Evolutionary conservation across 768 basidiomycete genomes (phyloP).

Genomic region (Lactarius evosmus): DNA sequence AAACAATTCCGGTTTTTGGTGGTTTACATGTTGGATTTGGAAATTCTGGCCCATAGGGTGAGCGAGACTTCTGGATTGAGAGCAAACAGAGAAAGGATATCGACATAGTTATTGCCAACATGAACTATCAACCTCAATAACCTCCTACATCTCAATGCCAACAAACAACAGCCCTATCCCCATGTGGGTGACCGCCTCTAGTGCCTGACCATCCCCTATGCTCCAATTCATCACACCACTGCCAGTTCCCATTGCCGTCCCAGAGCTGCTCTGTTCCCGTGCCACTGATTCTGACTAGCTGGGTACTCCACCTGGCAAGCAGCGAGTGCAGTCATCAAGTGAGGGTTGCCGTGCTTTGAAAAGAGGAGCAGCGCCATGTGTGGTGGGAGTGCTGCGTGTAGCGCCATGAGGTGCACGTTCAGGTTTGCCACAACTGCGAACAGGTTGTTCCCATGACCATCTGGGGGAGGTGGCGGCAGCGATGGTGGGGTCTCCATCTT

Average conservation of each 20-base stretch:
- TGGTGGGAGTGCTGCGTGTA: constrained; percentile 70
- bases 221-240: constrained; percentile 69
- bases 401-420: constrained; percentile 53
- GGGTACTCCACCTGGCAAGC: constrained; percentile 8
- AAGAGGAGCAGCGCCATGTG: constrained; percentile 83
- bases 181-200: constrained; percentile 75
- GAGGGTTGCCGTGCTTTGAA: constrained; percentile 86
- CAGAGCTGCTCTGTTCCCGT: constrained; percentile 63
- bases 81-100: too few relatives aligned
- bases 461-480: constrained; percentile 25
- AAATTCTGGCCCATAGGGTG: too few relatives aligned
- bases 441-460: neutral
- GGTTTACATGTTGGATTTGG: too few relatives aligned
- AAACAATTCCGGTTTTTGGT: too few relatives aligned
- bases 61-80: too few relatives aligned
- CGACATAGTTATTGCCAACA: too few relatives aligned
- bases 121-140: neutral
- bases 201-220: constrained; percentile 64
- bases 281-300: constrained; percentile 57
- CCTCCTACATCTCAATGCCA: constrained; percentile 43
- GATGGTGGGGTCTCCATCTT: constrained; percentile 28
- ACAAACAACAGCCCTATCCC: constrained; percentile 83
- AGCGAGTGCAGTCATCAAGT: constrained; percentile 62
- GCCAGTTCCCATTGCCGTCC: constrained; percentile 42
- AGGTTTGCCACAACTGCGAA: constrained; percentile 41